Conservation (phyloP, 2,329 filamentous ascomycete species). For the Paecilomyces dactylethromorphus region DNA sequence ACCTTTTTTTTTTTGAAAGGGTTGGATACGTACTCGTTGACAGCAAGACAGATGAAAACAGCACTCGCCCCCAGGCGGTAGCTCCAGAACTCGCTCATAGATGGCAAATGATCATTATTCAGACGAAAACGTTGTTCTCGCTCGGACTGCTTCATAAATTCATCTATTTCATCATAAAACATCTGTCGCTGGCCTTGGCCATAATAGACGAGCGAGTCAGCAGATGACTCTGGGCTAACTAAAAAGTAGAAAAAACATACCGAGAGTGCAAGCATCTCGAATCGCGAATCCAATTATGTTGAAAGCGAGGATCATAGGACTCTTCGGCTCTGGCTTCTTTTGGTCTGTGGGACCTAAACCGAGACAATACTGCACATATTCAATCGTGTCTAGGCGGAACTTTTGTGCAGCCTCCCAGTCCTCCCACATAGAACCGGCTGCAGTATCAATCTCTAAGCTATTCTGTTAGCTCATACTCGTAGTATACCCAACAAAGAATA, state of each 20-base stretch:
- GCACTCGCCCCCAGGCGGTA: conserved; percentile 1
- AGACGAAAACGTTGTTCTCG: background rate
- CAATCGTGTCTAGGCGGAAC: conserved; percentile 1
- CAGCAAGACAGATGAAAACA: conserved; percentile 1
- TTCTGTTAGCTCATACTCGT: background rate
- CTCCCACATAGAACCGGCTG: conserved; percentile 1
- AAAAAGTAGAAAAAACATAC: background rate
- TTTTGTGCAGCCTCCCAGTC: conserved; percentile 1
- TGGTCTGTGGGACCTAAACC: background rate
- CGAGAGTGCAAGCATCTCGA: background rate
- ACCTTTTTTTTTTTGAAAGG: background rate
- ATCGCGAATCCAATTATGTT: background rate
- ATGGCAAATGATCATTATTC: background rate
- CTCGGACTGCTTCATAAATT: conserved; percentile 3
- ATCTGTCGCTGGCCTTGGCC: background rate
- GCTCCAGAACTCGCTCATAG: conserved; percentile 1
- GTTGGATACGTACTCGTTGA: background rate
- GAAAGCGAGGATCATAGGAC: background rate
- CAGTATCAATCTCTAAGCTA: conserved; percentile 1
- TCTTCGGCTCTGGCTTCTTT: background rate
- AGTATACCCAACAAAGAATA: background rate
- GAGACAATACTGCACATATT: conserved; percentile 3
- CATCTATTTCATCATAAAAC: conserved; percentile 1
- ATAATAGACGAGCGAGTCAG: background rate
- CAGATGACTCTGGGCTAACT: background rate